Evolutionary conservation across 257 asterid species (phyloP).

Genomic region (Nicotiana knightiana): DNA sequence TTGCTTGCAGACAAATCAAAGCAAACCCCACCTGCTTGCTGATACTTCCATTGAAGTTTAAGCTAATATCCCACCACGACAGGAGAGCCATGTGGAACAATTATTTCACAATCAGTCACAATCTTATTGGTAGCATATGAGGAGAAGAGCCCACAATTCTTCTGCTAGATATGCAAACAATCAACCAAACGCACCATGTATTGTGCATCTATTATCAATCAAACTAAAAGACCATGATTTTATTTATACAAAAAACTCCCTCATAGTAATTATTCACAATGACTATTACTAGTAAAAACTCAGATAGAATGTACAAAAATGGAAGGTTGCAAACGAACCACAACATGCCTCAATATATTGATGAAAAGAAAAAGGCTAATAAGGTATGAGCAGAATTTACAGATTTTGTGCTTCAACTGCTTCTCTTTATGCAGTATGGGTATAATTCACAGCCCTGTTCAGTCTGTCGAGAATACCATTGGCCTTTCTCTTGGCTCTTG

Average conservation of each 20-base stretch:
- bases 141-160: not conserved
- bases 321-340: constrained; percentile 22
- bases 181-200: not conserved
- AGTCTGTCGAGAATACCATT: constrained; percentile 65
- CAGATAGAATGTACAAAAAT: constrained; percentile 42
- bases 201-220: not conserved
- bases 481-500: constrained; percentile 90
- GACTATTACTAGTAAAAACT: constrained; percentile 22
- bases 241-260: constrained; percentile 1
- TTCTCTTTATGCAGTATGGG: constrained; percentile 58
- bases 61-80: constrained; percentile 12
- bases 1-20: constrained; percentile 12
- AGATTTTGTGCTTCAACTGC: constrained; percentile 23
- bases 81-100: constrained; percentile 33
- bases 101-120: constrained; percentile 9
- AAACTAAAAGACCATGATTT: not conserved
- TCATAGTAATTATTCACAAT: constrained; percentile 40
- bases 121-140: not conserved
- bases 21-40: constrained; percentile 6
- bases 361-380: not conserved
- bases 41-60: not conserved
- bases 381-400: constrained; percentile 61
- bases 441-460: constrained; percentile 38
- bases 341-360: constrained; percentile 31
- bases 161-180: not conserved